These are phyloP conservation scores for Saksenaea oblongispora DNA, from an alignment of 371 early-diverging fungal species.

Conservation along the genomic window DNA sequence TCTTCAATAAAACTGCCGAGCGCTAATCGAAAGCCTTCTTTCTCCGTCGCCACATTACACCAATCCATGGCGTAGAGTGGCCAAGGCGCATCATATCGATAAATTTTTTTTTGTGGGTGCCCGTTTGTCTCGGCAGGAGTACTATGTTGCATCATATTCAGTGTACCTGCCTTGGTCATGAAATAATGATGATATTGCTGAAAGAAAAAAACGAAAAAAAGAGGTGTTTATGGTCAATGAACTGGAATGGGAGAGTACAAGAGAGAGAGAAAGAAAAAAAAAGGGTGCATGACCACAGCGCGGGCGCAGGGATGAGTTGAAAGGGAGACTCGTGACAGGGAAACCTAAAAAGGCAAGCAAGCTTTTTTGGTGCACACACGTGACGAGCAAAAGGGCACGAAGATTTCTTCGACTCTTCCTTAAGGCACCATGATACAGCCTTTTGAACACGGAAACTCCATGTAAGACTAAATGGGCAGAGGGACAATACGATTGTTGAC, in stretches of 20 bases:
- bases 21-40: constrained; percentile 75
- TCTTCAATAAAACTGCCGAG: constrained; percentile 85
- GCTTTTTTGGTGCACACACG: not conserved
- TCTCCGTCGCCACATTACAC: constrained; percentile 68
- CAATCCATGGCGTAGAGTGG: constrained; percentile 87
- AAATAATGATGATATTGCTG: not conserved
- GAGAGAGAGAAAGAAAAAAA: constrained; percentile 1
- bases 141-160: constrained; percentile 1
- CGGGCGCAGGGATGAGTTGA: not conserved
- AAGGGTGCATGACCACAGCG: not conserved
- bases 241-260: not conserved
- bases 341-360: constrained; percentile 1
- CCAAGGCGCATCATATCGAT: constrained; percentile 85
- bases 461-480: no score
- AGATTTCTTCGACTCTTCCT: no score
- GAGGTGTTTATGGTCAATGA: not conserved
- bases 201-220: not conserved
- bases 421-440: no score
- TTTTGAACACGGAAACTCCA: no score
- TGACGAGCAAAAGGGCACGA: no score
- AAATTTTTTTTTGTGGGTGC: constrained; percentile 65
- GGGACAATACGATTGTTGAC: no score
- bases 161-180: constrained; percentile 5
- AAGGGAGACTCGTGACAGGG: not conserved
- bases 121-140: not conserved